Evolutionary conservation across 2,329 filamentous ascomycete genomes (phyloP).

Genomic region (Trichothecium roseum): DNA sequence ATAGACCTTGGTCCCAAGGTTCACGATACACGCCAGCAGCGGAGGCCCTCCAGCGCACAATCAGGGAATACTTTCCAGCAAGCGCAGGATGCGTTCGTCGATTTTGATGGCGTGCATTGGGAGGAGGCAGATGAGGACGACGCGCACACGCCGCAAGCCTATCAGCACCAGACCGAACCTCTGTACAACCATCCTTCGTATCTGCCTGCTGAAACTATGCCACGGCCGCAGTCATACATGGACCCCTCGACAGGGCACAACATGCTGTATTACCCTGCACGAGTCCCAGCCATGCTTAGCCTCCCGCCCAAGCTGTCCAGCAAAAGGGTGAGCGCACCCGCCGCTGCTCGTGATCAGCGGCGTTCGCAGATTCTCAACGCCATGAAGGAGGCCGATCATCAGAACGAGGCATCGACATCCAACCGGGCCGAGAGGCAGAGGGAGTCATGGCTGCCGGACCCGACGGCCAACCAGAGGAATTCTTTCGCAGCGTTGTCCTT

Average conservation of each 20-base stretch:
- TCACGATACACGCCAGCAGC: constrained; percentile 6
- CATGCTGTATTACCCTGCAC: constrained; percentile 94
- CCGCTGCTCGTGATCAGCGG: constrained; percentile 54
- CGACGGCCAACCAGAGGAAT: constrained; percentile 25
- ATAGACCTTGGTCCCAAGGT: constrained; percentile 6
- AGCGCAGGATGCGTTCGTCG: constrained; percentile 58
- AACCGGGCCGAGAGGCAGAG: constrained; percentile 5
- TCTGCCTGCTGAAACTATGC: constrained; percentile 13
- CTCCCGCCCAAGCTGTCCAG: constrained; percentile 80
- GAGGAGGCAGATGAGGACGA: constrained; percentile 18
- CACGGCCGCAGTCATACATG: constrained; percentile 46
- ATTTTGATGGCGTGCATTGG: constrained; percentile 76
- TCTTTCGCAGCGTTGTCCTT: constrained; percentile 22
- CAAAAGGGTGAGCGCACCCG: constrained; percentile 44
- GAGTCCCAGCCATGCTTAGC: constrained; percentile 88
- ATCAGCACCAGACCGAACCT: background rate
- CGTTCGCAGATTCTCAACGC: constrained; percentile 63
- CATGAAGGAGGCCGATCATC: constrained; percentile 28
- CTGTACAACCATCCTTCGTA: constrained; percentile 9
- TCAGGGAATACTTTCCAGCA: constrained; percentile 56
- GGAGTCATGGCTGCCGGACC: constrained; percentile 35
- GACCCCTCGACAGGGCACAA: constrained; percentile 58
- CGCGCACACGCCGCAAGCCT: background rate
- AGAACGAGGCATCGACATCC: constrained; percentile 8
- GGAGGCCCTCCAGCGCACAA: constrained; percentile 32